Evolutionary conservation across 352 stramenopile genomes (phyloP).

Genomic region (Pythium phragmiticola): DNA sequence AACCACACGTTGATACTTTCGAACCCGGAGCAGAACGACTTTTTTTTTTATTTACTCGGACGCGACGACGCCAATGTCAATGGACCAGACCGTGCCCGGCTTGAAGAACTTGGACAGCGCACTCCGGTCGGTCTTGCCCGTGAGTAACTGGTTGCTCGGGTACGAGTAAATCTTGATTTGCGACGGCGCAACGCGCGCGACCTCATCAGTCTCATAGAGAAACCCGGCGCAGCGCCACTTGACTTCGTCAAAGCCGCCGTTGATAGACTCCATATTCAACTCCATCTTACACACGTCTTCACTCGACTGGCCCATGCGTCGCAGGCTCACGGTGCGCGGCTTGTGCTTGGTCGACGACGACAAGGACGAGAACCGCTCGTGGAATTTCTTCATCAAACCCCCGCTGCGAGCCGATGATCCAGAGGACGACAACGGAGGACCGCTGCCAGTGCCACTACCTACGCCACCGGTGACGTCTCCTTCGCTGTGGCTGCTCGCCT

Average conservation of each 20-base stretch:
- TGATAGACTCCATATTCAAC: conserved; percentile 80
- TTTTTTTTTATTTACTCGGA: conserved; percentile 11
- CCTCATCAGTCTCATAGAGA: conserved; percentile 81
- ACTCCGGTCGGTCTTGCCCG: conserved; percentile 61
- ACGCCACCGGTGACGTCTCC: conserved; percentile 21
- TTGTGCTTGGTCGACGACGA: conserved; percentile 59
- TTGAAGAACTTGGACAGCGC: conserved; percentile 81
- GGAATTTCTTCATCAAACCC: conserved; percentile 82
- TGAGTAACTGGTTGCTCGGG: conserved; percentile 62
- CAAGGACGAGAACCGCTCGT: conserved; percentile 46
- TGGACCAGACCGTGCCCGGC: conserved; percentile 70
- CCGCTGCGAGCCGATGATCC: conserved; percentile 19
- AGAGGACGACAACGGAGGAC: not conserved
- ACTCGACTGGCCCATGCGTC: conserved; percentile 66
- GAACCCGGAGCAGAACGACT: too few relatives aligned
- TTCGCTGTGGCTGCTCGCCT: conserved; percentile 49
- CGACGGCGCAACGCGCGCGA: conserved; percentile 69
- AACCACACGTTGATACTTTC: not conserved
- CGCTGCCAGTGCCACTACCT: conserved; percentile 7
- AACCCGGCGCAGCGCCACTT: conserved; percentile 88
- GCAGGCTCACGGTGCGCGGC: conserved; percentile 53
- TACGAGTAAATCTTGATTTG: conserved; percentile 82
- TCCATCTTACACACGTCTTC: conserved; percentile 77
- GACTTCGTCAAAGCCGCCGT: conserved; percentile 77
- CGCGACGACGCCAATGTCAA: conserved; percentile 52